Evolutionary conservation across 148 eudicot species (phyloP), one percentile per base, ranked within the genome.

Genomic region (Fagopyrum tataricum): DNA sequence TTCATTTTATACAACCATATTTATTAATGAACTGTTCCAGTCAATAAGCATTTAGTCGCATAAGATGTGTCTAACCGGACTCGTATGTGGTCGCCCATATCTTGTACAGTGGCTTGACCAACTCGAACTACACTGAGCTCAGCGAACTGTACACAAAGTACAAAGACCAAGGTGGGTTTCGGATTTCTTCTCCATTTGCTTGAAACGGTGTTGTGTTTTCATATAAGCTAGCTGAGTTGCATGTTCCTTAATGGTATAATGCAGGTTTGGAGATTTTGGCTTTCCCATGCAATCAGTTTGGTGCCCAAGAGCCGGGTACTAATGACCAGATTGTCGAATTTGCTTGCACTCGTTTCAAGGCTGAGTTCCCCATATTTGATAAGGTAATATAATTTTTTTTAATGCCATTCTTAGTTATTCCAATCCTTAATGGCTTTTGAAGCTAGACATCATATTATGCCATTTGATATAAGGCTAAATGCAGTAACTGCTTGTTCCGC

Each of bases 201-300:
- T 64, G 42, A 31, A 26, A 42, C 13, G 67, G 40, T 4, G 4
- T 24, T 41, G 67, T 31, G 69, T 61, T 12, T 37, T 64, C 3
- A 14, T 64, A 18, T 62, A 62, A 61, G 42, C 67, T 26, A 61
- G 17, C 37, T 23, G 64, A 23, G 37, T 58, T 9, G 7, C 40
- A 26, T 61, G 41, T 10, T 24, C 56, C 31, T 46, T 31, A 56
- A 51, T 67, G 70, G n/a, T 55, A 9, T 39, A 4, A 40, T 68
- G 42, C 76, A 90, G 97, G 93, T 23, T 81, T 92, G 61, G 96
- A 92, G 83, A 90, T 92, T 44, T 82, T 92, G 75, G 97, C 96
- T 44, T 92, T 92, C 78, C 96, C 97, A 14, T 90, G 97, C 83
- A 92, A 92, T 75, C 96, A 92, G 73, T 92, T 92, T 83, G 91